These are phyloP conservation scores for Neurospora sp. DNA, from an alignment of 2,329 filamentous ascomycete genomes.

Conservation along the genomic window DNA sequence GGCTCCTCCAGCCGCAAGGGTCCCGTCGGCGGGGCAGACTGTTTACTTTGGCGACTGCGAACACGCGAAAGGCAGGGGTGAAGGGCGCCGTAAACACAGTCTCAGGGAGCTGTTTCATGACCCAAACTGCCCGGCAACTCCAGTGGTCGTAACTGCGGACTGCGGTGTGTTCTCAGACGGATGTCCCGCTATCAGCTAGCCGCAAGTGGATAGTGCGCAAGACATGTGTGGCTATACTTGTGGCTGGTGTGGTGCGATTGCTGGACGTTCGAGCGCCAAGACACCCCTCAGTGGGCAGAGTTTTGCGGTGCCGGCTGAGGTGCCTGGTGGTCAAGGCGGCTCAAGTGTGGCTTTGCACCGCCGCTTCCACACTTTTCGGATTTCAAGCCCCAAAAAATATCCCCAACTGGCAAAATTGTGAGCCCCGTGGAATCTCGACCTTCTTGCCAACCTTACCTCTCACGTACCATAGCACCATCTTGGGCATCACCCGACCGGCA, in stretches of 20 bases:
- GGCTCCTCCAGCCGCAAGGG: background rate
- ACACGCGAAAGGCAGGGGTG: background rate
- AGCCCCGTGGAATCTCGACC: conserved; percentile 15
- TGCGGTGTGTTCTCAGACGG: background rate
- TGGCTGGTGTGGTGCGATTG: background rate
- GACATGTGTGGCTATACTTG: background rate
- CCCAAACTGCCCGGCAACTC: background rate
- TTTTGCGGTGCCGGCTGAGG: background rate
- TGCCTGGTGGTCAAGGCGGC: background rate
- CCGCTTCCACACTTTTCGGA: conserved; percentile 13
- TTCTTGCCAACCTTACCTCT: conserved; percentile 17
- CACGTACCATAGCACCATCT: conserved; percentile 22
- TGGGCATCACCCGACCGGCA: conserved; percentile 41
- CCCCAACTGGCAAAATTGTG: conserved; percentile 19
- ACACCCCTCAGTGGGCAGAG: background rate
- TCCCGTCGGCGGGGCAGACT: background rate
- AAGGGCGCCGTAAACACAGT: background rate
- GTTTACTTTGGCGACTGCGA: background rate
- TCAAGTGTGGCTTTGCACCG: conserved; percentile 9
- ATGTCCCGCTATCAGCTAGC: background rate
- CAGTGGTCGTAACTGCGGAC: background rate
- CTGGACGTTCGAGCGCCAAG: background rate
- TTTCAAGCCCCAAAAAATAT: conserved; percentile 17
- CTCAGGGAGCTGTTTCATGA: background rate
- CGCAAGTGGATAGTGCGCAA: background rate